Conservation (phyloP, 805 yeast species). For the Candida broadrunensis region DNA sequence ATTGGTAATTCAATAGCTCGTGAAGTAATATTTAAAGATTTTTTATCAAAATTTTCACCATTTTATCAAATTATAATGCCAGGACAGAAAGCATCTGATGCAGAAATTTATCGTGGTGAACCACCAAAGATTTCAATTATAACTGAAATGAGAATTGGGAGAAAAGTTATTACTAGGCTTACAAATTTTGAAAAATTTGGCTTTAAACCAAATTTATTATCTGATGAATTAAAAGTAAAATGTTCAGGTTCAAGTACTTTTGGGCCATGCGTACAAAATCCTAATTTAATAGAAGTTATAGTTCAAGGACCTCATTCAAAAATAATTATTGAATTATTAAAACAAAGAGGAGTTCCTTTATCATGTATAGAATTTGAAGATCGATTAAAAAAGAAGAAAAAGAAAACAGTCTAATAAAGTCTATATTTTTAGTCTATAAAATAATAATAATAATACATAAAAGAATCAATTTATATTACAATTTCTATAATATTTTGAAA, state of each 20-base stretch:
- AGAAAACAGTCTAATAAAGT: not conserved
- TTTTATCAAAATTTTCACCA: slow-evolving; percentile 46
- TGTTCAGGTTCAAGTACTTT: slow-evolving; percentile 90
- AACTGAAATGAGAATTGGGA: slow-evolving; percentile 76
- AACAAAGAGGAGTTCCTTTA: slow-evolving; percentile 58
- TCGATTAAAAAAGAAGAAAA: slow-evolving; percentile 51
- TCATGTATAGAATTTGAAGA: slow-evolving; percentile 66
- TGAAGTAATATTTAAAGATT: slow-evolving; percentile 43
- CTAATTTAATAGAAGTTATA: slow-evolving; percentile 61
- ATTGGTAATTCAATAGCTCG: slow-evolving; percentile 21
- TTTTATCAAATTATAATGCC: slow-evolving; percentile 49
- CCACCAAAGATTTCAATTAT: slow-evolving; percentile 64
- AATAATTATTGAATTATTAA: slow-evolving; percentile 55
- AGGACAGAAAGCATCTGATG: slow-evolving; percentile 25
- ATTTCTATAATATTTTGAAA: slow-evolving; percentile 57
- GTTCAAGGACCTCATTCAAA: slow-evolving; percentile 91
- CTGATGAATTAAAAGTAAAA: slow-evolving; percentile 66
- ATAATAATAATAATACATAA: not conserved
- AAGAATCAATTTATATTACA: slow-evolving; percentile 43
- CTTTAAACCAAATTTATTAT: slow-evolving; percentile 61
- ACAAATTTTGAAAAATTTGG: slow-evolving; percentile 65
- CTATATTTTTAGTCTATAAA: not conserved
- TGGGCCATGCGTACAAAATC: slow-evolving; percentile 55
- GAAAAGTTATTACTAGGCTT: slow-evolving; percentile 75
- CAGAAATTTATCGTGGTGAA: slow-evolving; percentile 54